Conservation (phyloP, 2,329 filamentous ascomycete genomes). For the Thelonectria olida region DNA sequence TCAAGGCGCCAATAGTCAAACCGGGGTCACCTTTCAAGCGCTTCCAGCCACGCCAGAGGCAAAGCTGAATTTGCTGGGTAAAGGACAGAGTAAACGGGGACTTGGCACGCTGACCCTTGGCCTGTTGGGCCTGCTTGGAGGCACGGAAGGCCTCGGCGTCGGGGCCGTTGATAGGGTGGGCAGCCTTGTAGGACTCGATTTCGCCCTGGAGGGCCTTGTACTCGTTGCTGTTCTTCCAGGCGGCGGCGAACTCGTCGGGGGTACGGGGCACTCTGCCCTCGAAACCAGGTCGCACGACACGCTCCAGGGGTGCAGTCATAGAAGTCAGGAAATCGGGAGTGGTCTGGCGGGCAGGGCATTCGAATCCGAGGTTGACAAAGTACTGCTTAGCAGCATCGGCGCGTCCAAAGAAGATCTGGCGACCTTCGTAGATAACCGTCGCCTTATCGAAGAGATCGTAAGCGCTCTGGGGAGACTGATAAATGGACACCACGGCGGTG, state of each 20-base stretch:
- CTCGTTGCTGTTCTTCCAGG: constrained; percentile 65
- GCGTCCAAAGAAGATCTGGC: constrained; percentile 71
- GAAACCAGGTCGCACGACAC: constrained; percentile 63
- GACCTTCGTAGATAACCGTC: constrained; percentile 66
- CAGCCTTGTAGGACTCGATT: constrained; percentile 64
- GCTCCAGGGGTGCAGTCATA: constrained; percentile 69
- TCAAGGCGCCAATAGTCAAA: constrained; percentile 72
- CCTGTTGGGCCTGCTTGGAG: constrained; percentile 63
- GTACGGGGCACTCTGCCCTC: constrained; percentile 66
- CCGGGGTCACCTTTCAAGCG: constrained; percentile 81
- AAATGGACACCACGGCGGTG: constrained; percentile 77
- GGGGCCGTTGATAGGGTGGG: constrained; percentile 63
- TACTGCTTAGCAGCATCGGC: constrained; percentile 69
- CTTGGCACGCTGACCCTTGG: constrained; percentile 67
- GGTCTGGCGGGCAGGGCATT: constrained; percentile 72
- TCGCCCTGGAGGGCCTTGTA: constrained; percentile 61
- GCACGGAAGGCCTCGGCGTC: constrained; percentile 66
- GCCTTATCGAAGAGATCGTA: constrained; percentile 73
- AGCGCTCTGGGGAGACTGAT: constrained; percentile 72
- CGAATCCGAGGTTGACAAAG: constrained; percentile 73
- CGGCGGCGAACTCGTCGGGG: constrained; percentile 68
- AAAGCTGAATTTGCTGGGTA: constrained; percentile 78
- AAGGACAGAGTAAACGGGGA: constrained; percentile 88
- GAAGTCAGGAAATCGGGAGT: constrained; percentile 78
- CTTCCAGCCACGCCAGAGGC: constrained; percentile 82